Base-by-base conservation (phyloP, 1,284 basidiomycete species). In the Mycocalia duriaeana region DNA sequence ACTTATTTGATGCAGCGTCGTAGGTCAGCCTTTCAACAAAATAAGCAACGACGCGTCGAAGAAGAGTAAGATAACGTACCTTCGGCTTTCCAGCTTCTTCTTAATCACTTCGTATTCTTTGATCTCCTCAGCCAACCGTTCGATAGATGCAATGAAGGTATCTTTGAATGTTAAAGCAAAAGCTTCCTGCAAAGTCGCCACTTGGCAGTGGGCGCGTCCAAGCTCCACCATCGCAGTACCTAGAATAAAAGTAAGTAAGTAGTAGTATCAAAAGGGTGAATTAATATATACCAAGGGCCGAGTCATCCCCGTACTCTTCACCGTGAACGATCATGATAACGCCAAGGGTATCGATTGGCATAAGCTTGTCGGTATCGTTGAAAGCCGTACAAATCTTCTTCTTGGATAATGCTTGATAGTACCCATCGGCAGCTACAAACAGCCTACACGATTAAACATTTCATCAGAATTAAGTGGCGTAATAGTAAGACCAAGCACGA, bases 291-390 rank as follows among this genome's bases (percentile, higher is more conserved):
- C 85, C 85, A 57, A 83, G 89, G 1, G 76, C 71, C 38, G 87
- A 83, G 54, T 89, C 76, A 16, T 79, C 73, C n/a, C 77, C 80
- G 56, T 89, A 85, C 57, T 91, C 82, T 56, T 91, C 86, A 9
- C 91, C 91, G 58, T 91, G 87, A 24, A 77, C 73, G 49, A 91
- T 85, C 91, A 94, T 91, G 36, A 89, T 86, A 44, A 89, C 73
- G 2, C 91, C 91, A 5, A 94, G 70, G 20, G 82, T 79, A 57
- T 93, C 91, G 23, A 89, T 70, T 0, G 85, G 79, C 19, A 88
- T 66, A 25, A 86, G 68, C 60, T 88, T 87, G 52, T 81, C 82
- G 2, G 70, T 61, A 48, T 80, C 77, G 25, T 78, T 78, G 2
- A 82, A 66, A 1, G 71, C 76, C 14, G 74, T 71, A n/a, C 71